These are phyloP conservation scores for Paecilomyces sp. DNA, from an alignment of 2,329 filamentous ascomycete species.

Conservation along the genomic window DNA sequence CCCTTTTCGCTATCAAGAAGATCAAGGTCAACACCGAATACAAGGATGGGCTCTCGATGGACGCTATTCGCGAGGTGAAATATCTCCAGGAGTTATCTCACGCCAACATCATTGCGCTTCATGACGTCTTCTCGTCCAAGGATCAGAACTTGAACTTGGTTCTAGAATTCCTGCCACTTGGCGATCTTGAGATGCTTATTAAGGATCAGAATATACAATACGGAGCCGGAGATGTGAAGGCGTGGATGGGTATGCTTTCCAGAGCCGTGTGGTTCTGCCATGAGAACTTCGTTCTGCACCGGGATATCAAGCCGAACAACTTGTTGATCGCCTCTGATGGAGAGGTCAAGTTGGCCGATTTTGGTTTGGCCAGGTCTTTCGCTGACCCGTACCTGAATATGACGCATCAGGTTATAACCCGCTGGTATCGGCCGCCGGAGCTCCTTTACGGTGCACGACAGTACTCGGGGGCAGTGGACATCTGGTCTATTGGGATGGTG, in stretches of 20 bases:
- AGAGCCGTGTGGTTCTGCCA: conserved; percentile 96
- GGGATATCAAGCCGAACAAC: conserved; percentile 99
- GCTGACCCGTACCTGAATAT: conserved; percentile 82
- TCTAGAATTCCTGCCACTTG: conserved; percentile 86
- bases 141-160: conserved; percentile 96
- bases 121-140: conserved; percentile 91
- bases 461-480: conserved; percentile 84
- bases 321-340: conserved; percentile 88
- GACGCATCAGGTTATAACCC: conserved; percentile 92
- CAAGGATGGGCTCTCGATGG: conserved; percentile 84
- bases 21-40: conserved; percentile 54
- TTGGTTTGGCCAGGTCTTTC: conserved; percentile 84
- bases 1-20: conserved; percentile 64
- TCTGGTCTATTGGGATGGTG: conserved; percentile 90
- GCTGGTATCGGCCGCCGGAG: conserved; percentile 94
- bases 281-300: conserved; percentile 85
- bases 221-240: conserved; percentile 84
- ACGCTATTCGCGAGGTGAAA: conserved; percentile 92
- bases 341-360: conserved; percentile 93
- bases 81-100: conserved; percentile 90
- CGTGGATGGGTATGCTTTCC: conserved; percentile 97
- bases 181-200: conserved; percentile 91
- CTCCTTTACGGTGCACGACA: conserved; percentile 83
- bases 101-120: conserved; percentile 88
- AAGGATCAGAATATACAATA: conserved; percentile 79